Percentiles rank a stretch among this genome's conserved stretches.
phyloP scores from a whole-genome alignment of 257 asterid species.

The Jaltomata sinuosa region DNA sequence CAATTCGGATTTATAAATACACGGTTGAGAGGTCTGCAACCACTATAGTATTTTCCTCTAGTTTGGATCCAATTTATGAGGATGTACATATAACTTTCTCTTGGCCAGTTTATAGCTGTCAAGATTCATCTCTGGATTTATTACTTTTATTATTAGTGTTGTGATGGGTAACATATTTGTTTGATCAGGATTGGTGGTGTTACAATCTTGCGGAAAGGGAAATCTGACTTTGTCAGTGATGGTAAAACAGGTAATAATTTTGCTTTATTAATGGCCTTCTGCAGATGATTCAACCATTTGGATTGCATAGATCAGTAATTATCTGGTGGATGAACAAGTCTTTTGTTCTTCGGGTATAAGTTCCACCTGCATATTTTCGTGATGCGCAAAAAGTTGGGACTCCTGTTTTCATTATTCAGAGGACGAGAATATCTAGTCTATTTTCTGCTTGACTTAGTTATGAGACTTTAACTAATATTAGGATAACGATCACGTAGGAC shows the following conservation, averaged over 20 bases:
- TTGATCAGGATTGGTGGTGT: slow-evolving; percentile 69
- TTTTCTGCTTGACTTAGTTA: neutral
- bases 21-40: neutral
- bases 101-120: neutral
- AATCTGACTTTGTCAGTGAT: slow-evolving; percentile 63
- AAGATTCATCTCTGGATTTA: neutral
- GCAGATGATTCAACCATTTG: neutral
- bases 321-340: neutral
- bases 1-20: neutral
- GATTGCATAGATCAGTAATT: neutral
- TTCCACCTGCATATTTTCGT: neutral
- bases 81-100: neutral
- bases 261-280: neutral
- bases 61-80: neutral
- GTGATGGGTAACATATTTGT: neutral
- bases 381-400: neutral
- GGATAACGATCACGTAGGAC: neutral
- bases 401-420: neutral
- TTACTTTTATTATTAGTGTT: neutral
- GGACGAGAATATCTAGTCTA: neutral
- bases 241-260: slow-evolving; percentile 61
- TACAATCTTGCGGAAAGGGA: slow-evolving; percentile 79
- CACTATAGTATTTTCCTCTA: neutral
- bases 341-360: neutral
- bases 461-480: neutral